Conservation (phyloP, 495 filamentous ascomycete species). For the Penicillium longicatenatum region DNA sequence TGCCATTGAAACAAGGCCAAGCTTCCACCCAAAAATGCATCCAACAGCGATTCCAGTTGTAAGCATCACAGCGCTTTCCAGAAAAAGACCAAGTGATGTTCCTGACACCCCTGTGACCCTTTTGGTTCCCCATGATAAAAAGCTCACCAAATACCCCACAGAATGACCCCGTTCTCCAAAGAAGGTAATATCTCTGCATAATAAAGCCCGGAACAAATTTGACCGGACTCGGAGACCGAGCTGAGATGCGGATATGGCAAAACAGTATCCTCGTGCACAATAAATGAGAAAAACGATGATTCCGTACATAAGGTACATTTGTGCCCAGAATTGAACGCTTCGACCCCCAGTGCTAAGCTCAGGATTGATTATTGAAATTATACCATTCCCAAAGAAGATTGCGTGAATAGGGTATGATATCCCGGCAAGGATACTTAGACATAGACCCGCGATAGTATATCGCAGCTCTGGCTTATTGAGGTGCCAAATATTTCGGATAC, state of each 20-base stretch:
- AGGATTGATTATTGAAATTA: slow-evolving; percentile 19
- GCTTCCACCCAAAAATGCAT: no score
- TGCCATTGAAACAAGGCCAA: no score
- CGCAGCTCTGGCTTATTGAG: not conserved
- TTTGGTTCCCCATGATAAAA: not conserved
- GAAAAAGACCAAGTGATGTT: no score
- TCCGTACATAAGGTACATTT: slow-evolving; percentile 27
- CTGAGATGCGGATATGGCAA: slow-evolving; percentile 25
- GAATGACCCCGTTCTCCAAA: not conserved
- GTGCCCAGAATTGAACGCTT: slow-evolving; percentile 20
- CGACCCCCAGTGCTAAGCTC: slow-evolving; percentile 24
- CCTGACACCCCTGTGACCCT: no score
- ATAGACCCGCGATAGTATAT: slow-evolving; percentile 25
- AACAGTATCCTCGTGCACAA: slow-evolving; percentile 21
- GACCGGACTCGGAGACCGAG: slow-evolving; percentile 23
- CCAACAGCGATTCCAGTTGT: no score
- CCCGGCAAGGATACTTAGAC: slow-evolving; percentile 61
- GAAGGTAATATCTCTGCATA: not conserved
- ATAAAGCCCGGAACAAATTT: slow-evolving; percentile 12
- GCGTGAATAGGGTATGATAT: slow-evolving; percentile 73
- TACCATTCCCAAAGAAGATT: slow-evolving; percentile 74
- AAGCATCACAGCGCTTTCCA: no score
- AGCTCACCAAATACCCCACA: not conserved
- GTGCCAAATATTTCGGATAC: not conserved
- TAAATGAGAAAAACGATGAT: slow-evolving; percentile 16